A percentile compares a stretch with the other conserved stretches of the same genome.
These are phyloP conservation scores for Strobilomyces confusus DNA, from an alignment of 768 basidiomycete species.

Conservation along the genomic window DNA sequence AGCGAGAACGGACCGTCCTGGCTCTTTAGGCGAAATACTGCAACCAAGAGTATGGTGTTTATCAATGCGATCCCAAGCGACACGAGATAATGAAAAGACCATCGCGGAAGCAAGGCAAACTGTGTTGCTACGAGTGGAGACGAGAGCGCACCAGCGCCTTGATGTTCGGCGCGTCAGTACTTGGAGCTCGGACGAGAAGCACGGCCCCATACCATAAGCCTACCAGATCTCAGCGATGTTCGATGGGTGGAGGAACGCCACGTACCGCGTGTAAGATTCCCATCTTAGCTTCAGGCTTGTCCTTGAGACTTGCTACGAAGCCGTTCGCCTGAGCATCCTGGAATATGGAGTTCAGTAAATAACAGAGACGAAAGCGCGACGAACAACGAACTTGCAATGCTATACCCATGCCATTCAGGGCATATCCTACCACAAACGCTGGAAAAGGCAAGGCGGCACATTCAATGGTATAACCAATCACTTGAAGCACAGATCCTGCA, in stretches of 20 bases:
- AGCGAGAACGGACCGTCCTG: constrained; percentile 56
- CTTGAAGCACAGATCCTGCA: constrained; percentile 28
- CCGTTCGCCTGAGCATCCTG: constrained; percentile 49
- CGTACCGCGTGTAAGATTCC: constrained; percentile 36
- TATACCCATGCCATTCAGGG: constrained; percentile 36
- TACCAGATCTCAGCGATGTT: constrained; percentile 1
- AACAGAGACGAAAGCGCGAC: background rate
- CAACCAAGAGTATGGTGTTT: constrained; percentile 49
- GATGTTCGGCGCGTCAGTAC: constrained; percentile 3
- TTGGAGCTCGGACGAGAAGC: background rate
- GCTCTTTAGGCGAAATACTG: constrained; percentile 62
- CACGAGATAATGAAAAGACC: constrained; percentile 77
- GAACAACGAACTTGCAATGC: constrained; percentile 41
- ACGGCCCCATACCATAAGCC: constrained; percentile 32
- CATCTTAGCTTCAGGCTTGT: constrained; percentile 39
- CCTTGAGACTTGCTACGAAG: constrained; percentile 39
- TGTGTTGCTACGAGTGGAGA: constrained; percentile 80
- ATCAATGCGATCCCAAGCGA: constrained; percentile 63
- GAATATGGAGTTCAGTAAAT: background rate
- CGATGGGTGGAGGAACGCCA: constrained; percentile 11
- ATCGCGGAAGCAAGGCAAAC: constrained; percentile 59
- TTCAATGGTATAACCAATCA: constrained; percentile 33
- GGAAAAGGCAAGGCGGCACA: constrained; percentile 45
- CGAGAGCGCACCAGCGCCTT: constrained; percentile 62
- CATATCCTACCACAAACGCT: constrained; percentile 39